Conservation (phyloP, 345 rosid species). For the Brassica juncea region DNA sequence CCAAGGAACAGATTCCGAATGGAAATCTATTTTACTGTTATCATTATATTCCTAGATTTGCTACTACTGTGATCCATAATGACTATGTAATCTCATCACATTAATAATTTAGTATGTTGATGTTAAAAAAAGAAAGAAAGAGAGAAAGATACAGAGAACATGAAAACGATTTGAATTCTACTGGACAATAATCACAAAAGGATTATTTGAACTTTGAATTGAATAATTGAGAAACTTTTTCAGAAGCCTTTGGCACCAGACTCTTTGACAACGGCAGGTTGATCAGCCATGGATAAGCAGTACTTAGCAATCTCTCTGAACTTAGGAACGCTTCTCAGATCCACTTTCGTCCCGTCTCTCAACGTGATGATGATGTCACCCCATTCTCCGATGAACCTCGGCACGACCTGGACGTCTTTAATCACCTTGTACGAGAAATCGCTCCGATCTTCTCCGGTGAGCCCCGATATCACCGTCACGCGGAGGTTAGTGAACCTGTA, state of each 20-base stretch:
- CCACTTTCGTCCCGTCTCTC: slow-evolving; percentile 79
- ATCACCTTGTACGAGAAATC: slow-evolving; percentile 92
- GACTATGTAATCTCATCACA: no score
- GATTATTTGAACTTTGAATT: background rate
- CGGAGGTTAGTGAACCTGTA: slow-evolving; percentile 93
- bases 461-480: slow-evolving; percentile 88
- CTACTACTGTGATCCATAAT: no score
- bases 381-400: slow-evolving; percentile 92
- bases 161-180: background rate
- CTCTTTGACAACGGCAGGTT: slow-evolving; percentile 57
- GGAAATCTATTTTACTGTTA: no score
- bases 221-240: background rate
- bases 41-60: no score
- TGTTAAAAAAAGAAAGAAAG: no score
- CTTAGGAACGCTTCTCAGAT: slow-evolving; percentile 83
- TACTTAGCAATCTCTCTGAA: slow-evolving; percentile 87
- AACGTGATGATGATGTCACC: slow-evolving; percentile 83
- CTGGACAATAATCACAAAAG: background rate
- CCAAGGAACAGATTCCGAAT: no score
- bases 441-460: slow-evolving; percentile 78
- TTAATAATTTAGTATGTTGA: no score
- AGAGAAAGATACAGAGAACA: background rate
- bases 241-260: slow-evolving; percentile 56
- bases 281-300: slow-evolving; percentile 72
- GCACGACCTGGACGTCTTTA: slow-evolving; percentile 88